Conservation (phyloP, 345 rosid species). For the Populus tremula region DNA sequence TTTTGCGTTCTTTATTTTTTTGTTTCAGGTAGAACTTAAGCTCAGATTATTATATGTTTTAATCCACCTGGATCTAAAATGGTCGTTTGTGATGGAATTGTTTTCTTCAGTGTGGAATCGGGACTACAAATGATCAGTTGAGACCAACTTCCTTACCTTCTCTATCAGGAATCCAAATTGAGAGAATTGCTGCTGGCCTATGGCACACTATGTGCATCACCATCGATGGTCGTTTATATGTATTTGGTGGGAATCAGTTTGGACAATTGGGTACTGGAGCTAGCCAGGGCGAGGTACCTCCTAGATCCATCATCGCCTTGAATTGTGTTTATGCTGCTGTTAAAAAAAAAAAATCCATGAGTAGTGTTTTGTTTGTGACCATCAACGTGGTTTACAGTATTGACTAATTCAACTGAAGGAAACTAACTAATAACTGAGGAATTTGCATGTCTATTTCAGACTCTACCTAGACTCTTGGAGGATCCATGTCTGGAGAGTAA, state of each 20-base stretch:
- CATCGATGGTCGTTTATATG: conserved; percentile 58
- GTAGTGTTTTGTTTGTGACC: neutral
- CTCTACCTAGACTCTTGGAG: conserved; percentile 59
- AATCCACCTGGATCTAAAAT: neutral
- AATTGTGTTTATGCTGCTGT: neutral
- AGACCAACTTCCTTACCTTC: conserved; percentile 64
- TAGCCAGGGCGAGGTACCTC: conserved; percentile 67
- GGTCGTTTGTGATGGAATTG: neutral
- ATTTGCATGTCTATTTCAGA: conserved; percentile 34
- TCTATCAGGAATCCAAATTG: conserved; percentile 43
- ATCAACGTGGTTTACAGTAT: neutral
- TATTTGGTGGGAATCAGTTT: conserved; percentile 89
- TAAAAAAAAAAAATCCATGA: neutral
- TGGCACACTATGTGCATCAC: conserved; percentile 81
- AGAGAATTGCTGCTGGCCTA: conserved; percentile 64
- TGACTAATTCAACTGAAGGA: neutral
- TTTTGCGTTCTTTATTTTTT: neutral
- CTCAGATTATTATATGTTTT: too few species aligned
- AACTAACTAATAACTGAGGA: neutral
- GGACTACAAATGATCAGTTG: conserved; percentile 63
- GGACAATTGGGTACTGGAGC: conserved; percentile 82
- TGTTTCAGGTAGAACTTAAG: too few species aligned
- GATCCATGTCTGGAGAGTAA: conserved; percentile 51
- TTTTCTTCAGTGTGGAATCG: conserved; percentile 73
- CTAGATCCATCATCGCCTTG: too few species aligned